Percentiles rank a stretch among this genome's conserved stretches.
These are phyloP conservation scores for Neopestalotiopsis clavispora DNA, from an alignment of 2,329 filamentous ascomycete species.

Conservation along the genomic window DNA sequence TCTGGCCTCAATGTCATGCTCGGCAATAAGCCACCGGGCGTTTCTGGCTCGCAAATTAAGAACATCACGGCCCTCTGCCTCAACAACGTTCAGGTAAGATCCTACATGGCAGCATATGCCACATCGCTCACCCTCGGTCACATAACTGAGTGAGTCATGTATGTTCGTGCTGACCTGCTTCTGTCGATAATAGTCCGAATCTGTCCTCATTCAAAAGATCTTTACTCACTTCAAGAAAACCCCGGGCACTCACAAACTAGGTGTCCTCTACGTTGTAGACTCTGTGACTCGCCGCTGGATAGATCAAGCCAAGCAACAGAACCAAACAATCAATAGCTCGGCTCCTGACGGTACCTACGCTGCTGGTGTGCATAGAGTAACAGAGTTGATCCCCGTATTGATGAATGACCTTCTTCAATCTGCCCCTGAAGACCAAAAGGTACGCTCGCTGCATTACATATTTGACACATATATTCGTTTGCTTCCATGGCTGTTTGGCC, in stretches of 20 bases:
- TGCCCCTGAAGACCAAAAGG: conserved; percentile 94
- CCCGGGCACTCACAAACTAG: conserved; percentile 93
- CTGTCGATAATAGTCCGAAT: conserved; percentile 74
- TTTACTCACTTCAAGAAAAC: conserved; percentile 97
- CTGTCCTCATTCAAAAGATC: conserved; percentile 92
- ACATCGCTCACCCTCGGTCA: conserved; percentile 21
- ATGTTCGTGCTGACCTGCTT: conserved; percentile 27
- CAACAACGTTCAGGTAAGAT: conserved; percentile 84
- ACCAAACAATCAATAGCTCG: conserved; percentile 79
- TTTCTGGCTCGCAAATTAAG: conserved; percentile 90
- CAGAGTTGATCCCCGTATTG: conserved; percentile 88
- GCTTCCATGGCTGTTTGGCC: conserved; percentile 34
- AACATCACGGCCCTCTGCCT: conserved; percentile 87
- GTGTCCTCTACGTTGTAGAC: conserved; percentile 99
- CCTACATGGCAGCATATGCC: conserved; percentile 17
- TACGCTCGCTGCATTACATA: conserved; percentile 61
- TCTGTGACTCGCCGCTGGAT: conserved; percentile 99
- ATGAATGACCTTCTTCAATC: conserved; percentile 94
- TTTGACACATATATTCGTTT: conserved; percentile 29
- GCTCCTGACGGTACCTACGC: conserved; percentile 92
- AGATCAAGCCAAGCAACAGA: conserved; percentile 87
- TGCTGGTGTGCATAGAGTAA: conserved; percentile 94
- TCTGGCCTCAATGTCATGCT: conserved; percentile 90
- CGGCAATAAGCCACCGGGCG: conserved; percentile 87
- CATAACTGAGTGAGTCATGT: too few species aligned